These are phyloP conservation scores for Aspergillus indologenus DNA, from an alignment of 495 filamentous ascomycete genomes.

Conservation along the genomic window DNA sequence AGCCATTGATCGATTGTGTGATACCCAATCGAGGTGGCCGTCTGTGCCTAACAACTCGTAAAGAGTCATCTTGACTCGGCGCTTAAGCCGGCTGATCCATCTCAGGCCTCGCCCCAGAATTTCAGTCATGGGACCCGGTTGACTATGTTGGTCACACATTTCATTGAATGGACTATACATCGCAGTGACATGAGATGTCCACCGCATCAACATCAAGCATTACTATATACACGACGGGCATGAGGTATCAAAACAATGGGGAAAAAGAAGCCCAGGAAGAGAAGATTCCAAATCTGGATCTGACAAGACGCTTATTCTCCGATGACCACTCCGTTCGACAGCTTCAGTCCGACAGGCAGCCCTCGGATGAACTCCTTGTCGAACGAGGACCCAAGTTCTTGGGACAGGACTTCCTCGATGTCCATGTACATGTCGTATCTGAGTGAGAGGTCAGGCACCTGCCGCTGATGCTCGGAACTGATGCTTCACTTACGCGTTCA, in stretches of 20 bases:
- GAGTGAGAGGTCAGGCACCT: conserved; percentile 10
- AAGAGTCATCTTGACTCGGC: not conserved
- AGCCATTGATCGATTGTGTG: not conserved
- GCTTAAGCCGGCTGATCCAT: not conserved
- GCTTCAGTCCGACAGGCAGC: conserved; percentile 37
- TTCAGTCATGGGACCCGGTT: not conserved
- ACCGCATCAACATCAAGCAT: not conserved
- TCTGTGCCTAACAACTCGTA: not conserved
- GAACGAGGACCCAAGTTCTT: conserved; percentile 22
- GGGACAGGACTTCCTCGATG: conserved; percentile 38
- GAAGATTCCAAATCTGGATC: not conserved
- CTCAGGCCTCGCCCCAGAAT: not conserved
- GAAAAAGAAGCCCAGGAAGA: not conserved
- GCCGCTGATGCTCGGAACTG: not conserved
- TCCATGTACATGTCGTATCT: conserved; percentile 51
- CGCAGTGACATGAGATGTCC: not conserved
- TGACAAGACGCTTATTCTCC: conserved; percentile 15
- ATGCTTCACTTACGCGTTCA: conserved; percentile 42
- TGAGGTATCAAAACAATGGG: not conserved
- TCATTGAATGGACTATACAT: not conserved
- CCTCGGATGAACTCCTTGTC: conserved; percentile 31
- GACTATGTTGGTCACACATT: not conserved
- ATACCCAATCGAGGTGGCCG: not conserved
- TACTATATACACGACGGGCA: not conserved
- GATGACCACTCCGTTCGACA: conserved; percentile 35